Base-by-base conservation (phyloP, 371 early-diverging fungal species). In the Mortierella sp. region DNA sequence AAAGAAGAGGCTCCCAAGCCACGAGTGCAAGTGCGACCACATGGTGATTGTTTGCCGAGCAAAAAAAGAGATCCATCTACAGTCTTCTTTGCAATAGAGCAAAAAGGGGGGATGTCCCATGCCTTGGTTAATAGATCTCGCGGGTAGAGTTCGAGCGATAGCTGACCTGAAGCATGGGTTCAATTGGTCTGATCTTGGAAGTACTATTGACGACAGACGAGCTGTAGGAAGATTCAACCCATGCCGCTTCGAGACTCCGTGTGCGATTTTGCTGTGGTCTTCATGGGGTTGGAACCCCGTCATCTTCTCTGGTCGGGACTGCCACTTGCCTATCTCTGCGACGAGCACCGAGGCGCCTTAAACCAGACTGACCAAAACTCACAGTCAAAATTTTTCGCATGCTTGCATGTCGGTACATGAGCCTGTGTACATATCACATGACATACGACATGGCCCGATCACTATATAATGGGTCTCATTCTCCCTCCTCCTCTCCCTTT, bases 221-320 rank as follows among this genome's bases (percentile, higher is more conserved):
- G 65, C 71, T 71, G 65, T 71, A 46, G 71, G 57, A 61, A 61
- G 60, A 54, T 65, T 65, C 58, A 71, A 60, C 65, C 48, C 45
- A 42, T 55, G 64, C 71, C 71, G 71, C 71, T 71, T 71, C 71
- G 71, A 71, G 68, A 61, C 61, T 67, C 68, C 68, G 60, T 67
- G 21, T n/a, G 16, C 30, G 38, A 30, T 53, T 24, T 58, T 64
- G n/a, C 27, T 27, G 9, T 28, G 42, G 10, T 34, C 38, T 24
- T 3, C 31, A 30, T 23, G 47, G 59, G 66, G 50, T 34, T 65
- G 43, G 66, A 65, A 65, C 66, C 59, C n/a, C 23, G 48, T 45
- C 49, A 48, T 19, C 21, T 24, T 54, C 31, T 30, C 19, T 4
- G 30, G 49, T 41, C 61, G n/a, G n/a, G n/a, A n/a, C n/a, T n/a